Conservation (phyloP, 208 protist species). For the Lotmaria passim region DNA sequence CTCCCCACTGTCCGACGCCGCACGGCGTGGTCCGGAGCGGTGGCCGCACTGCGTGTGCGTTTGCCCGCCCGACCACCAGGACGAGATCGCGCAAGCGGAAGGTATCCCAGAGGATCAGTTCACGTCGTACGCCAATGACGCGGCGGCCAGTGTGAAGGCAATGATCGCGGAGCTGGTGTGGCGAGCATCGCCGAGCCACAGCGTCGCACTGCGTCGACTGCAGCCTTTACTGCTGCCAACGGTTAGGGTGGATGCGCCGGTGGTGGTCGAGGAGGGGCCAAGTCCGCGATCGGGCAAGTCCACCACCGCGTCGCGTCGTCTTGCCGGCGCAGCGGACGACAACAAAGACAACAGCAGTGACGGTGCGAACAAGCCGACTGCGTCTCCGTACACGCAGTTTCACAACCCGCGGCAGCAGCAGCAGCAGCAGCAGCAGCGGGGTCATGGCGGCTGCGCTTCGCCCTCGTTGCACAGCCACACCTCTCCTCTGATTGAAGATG, state of each 20-base stretch:
- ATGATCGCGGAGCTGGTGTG: slow-evolving; percentile 25
- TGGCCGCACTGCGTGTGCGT: slow-evolving; percentile 49
- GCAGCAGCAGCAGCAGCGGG: neutral
- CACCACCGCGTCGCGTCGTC: neutral
- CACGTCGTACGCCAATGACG: neutral
- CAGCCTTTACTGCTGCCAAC: slow-evolving; percentile 4
- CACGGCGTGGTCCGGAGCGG: neutral
- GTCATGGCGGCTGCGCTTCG: too few species aligned
- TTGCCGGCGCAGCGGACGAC: neutral
- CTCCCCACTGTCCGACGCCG: neutral
- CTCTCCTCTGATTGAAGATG: slow-evolving; percentile 6
- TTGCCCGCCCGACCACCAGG: slow-evolving; percentile 35
- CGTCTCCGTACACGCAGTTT: too few species aligned
- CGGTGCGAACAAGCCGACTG: too few species aligned
- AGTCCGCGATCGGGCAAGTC: neutral
- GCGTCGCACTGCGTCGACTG: neutral
- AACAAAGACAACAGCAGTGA: too few species aligned
- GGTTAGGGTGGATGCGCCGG: neutral
- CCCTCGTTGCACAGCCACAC: neutral
- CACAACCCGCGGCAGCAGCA: neutral
- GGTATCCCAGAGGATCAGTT: neutral
- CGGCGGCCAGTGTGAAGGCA: slow-evolving; percentile 16
- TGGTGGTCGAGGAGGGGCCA: slow-evolving; percentile 5
- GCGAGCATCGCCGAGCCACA: neutral
- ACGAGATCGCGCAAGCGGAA: slow-evolving; percentile 10